Base-by-base conservation (phyloP, 495 filamentous ascomycete genomes). In the Cairneyella variabilis region DNA sequence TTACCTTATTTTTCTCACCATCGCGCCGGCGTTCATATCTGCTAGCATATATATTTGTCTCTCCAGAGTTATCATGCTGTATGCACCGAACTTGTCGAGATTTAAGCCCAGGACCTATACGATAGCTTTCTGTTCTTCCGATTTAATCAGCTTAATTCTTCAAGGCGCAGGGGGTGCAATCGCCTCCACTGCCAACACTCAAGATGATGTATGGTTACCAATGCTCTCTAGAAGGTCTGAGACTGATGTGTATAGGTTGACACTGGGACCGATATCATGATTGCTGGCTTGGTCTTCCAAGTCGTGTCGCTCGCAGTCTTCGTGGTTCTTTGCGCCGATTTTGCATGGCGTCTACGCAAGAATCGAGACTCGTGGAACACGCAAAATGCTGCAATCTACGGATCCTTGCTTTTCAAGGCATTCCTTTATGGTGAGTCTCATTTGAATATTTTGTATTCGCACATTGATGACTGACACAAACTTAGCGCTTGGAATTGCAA, bases 11-110 rank as follows among this genome's bases (percentile, higher is more conserved):
- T 41, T 49, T 41, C 48, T 18, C 32, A 43, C 38, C 17, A 28
- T 52, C 12, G 38, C 67, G 7, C 84, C 84, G 3, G 79, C 80
- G 43, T 83, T 86, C 66, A 58, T 86, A 32, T 68, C 77, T 21
- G 84, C 76, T 7, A 78, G 76, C 17, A 38, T 86, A 58, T 88
- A 88, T 60, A 75, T 86, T 51, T 84, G 77, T 59, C 73, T 83
- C 22, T 71, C 76, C 0, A 73, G 80, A 44, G 76, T 84, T 55
- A 76, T 86, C 46, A 41, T 48, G 21, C 68, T 77, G 37, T 81
- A 78, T 65, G 84, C 80, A 50, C 68, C 69, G 45, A 73, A 81
- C 57, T 73, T 82, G 67, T 85, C 81, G 4, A 70, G 80, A 28
- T 73, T 87, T 57, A 69, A 64, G 57, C 83, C 84, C 0, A 63